Evolutionary conservation across 768 basidiomycete species (phyloP), one percentile per base, ranked within the genome.

Genomic region (Boletus fagicola): DNA sequence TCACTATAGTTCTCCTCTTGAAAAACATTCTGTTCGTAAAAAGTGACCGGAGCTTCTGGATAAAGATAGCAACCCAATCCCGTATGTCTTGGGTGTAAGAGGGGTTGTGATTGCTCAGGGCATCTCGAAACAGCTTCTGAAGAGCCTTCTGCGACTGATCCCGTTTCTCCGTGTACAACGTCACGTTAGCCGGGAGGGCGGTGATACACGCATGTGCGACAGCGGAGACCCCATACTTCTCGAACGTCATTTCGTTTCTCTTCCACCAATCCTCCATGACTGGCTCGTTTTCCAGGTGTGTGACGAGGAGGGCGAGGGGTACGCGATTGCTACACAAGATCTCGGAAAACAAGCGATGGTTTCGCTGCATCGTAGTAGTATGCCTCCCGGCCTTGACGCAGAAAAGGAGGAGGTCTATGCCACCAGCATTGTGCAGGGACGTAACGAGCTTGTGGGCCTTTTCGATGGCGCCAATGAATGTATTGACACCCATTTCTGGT

Each of bases 381-480:
- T n/a, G 12, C 10, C 48, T 26, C 4, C 48, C 47, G 1, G 44
- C 54, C 4, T 5, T 24, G 48, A 56, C 9, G 26, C 54, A 50
- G 26, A 56, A 51, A 2, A 56, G 48, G 33, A 56, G 54, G 33
- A 56, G 54, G 18, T 56, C 48, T 8, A 56, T 26, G 9, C 42
- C 54, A 9, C 54, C 54, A 18, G 35, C 39, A 1, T 44, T 3
- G 8, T 49, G 30, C 9, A 63, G 9, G 31, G 40, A 30, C 6
- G 22, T 24, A 15, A 63, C 4, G 18, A 63, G 61, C 18, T 20
- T 5, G 1, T 56, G 35, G 0, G 57, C 60, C 7, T 62, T 62
- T 22, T 49, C 44, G 39, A 62, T 49, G 18, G 60, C 49, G 2
- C 20, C 22, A 2, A 62, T 7, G 18, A 56, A 53, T 15, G 30